phyloP scores from a whole-genome alignment of 805 yeast species.

The Starmerella sp. region DNA sequence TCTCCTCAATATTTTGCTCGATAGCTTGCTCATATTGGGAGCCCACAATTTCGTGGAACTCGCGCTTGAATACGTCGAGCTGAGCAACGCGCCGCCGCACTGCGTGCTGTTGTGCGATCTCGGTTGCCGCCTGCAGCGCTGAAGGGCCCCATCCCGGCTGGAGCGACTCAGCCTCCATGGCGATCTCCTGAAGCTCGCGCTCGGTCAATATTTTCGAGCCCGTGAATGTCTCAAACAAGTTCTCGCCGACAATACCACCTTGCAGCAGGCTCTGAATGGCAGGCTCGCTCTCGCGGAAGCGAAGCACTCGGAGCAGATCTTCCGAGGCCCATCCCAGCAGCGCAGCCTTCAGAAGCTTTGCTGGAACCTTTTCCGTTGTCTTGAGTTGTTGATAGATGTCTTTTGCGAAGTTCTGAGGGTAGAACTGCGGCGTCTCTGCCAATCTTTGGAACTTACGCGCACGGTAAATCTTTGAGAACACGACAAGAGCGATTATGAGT shows the following conservation, averaged over 20 bases:
- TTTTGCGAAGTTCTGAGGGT: conserved; percentile 50
- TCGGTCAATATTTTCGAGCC: conserved; percentile 71
- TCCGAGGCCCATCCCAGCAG: conserved; percentile 69
- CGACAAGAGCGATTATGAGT: conserved; percentile 50
- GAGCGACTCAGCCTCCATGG: conserved; percentile 57
- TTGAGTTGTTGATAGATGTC: conserved; percentile 53
- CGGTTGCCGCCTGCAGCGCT: conserved; percentile 63
- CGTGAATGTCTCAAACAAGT: conserved; percentile 65
- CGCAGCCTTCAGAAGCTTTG: conserved; percentile 63
- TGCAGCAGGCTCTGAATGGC: conserved; percentile 63
- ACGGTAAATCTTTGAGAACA: conserved; percentile 62
- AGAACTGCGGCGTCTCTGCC: conserved; percentile 57
- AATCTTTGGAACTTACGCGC: conserved; percentile 43
- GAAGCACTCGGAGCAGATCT: conserved; percentile 70
- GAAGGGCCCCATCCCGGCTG: conserved; percentile 70
- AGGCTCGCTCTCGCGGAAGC: conserved; percentile 67
- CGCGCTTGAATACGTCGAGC: conserved; percentile 20
- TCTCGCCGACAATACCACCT: conserved; percentile 86
- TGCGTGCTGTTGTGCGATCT: conserved; percentile 86
- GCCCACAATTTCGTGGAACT: conserved; percentile 16
- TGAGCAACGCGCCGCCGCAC: conserved; percentile 57
- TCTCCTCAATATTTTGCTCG: not conserved
- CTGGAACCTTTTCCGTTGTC: conserved; percentile 52
- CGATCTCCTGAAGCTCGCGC: conserved; percentile 64
- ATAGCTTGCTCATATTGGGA: not conserved